Conservation (phyloP, 352 stramenopile species). For the Globisporangium canariense region DNA sequence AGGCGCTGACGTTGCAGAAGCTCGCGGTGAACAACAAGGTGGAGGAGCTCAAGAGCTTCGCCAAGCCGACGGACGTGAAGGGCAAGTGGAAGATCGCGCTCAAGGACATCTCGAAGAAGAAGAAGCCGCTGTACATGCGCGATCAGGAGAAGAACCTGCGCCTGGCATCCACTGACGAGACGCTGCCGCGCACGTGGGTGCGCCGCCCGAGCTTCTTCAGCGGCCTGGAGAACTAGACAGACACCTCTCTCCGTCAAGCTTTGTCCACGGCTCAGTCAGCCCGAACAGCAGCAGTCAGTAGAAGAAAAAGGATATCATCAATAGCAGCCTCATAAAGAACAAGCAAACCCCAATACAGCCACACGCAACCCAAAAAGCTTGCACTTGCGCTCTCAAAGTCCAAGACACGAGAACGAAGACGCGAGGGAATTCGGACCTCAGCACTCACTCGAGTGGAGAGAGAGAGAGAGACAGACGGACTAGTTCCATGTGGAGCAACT, state of each 20-base stretch:
- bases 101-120: constrained; percentile 82
- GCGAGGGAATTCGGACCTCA: background rate
- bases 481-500: background rate
- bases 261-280: background rate
- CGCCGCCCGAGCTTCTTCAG: constrained; percentile 69
- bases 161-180: constrained; percentile 71
- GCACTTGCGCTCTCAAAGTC: background rate
- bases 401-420: background rate
- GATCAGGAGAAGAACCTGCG: constrained; percentile 52
- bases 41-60: constrained; percentile 68
- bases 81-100: constrained; percentile 75
- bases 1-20: constrained; percentile 69
- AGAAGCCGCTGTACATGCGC: constrained; percentile 71
- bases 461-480: background rate
- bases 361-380: background rate
- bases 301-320: constrained; percentile 15
- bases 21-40: constrained; percentile 76
- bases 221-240: constrained; percentile 50
- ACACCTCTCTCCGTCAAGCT: background rate
- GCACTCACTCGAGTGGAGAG: background rate
- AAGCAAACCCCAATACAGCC: constrained; percentile 5
- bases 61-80: constrained; percentile 54
- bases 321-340: constrained; percentile 10
- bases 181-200: constrained; percentile 79
- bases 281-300: constrained; percentile 5